Percentiles rank a stretch among this genome's conserved stretches.
phyloP scores from a whole-genome alignment of 23 red algal genomes.

The Gracilaria gracilis region DNA sequence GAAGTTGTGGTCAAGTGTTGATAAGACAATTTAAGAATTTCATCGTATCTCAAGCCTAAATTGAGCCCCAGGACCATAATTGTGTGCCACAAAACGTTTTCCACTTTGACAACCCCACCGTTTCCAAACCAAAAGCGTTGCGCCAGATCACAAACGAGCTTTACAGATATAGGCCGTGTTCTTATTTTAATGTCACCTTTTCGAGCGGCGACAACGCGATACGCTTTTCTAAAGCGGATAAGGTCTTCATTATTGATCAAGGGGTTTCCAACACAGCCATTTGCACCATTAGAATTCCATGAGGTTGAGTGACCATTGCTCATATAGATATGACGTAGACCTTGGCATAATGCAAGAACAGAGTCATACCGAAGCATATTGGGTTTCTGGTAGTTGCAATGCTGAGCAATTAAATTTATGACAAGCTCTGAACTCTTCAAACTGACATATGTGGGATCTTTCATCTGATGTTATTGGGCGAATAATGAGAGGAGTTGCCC shows the following conservation, averaged over 20 bases:
- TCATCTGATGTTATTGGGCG: not conserved
- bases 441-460: not conserved
- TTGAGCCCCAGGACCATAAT: not conserved
- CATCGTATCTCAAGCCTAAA: conserved; percentile 4
- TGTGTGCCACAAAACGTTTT: not conserved
- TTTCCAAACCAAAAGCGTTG: not conserved
- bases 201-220: no score
- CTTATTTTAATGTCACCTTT: no score
- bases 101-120: not conserved
- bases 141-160: no score
- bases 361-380: conserved; percentile 16
- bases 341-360: not conserved
- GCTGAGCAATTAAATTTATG: conserved; percentile 29
- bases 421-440: not conserved
- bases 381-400: conserved; percentile 15
- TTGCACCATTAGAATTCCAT: not conserved
- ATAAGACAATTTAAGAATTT: no score
- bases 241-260: no score
- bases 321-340: conserved; percentile 19
- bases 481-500: not conserved
- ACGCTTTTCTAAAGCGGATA: no score
- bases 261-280: no score
- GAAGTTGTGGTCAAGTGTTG: not conserved
- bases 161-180: no score
- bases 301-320: not conserved